phyloP scores from a whole-genome alignment of 2,329 filamentous ascomycete genomes.

The Fusarium proliferatum region DNA sequence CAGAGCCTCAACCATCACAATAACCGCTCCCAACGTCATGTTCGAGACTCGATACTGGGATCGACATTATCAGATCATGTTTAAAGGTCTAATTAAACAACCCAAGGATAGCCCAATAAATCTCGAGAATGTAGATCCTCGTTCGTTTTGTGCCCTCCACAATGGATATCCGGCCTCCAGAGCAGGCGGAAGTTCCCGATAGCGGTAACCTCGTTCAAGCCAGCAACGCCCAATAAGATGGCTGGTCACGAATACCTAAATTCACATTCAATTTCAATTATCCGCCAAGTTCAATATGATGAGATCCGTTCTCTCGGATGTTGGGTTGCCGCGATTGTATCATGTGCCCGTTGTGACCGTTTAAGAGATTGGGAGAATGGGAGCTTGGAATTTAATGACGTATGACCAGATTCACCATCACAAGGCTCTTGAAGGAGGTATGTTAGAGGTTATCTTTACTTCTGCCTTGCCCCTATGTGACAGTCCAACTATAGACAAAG shows the following conservation, averaged over 20 bases:
- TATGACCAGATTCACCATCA: too few species aligned
- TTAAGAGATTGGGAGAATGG: too few species aligned
- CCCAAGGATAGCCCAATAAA: background rate
- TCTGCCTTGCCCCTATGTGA: too few species aligned
- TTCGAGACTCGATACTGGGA: background rate
- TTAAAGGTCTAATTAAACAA: accelerated
- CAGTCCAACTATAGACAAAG: too few species aligned
- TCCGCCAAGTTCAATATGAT: background rate
- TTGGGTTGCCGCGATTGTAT: background rate
- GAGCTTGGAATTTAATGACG: slow-evolving; percentile 15
- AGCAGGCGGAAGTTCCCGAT: background rate
- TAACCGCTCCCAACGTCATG: background rate
- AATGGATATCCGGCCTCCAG: background rate
- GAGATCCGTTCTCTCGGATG: background rate
- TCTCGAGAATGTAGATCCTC: background rate
- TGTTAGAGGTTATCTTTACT: too few species aligned
- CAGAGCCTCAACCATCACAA: background rate
- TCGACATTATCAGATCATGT: background rate
- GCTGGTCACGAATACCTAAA: accelerated
- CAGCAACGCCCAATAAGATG: background rate
- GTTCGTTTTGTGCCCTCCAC: background rate
- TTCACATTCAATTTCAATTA: accelerated
- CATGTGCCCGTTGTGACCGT: background rate
- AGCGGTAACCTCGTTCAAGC: background rate
- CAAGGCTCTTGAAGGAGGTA: too few species aligned